phyloP scores from a whole-genome alignment of 768 basidiomycete species.

The Cubamyces sp. region DNA sequence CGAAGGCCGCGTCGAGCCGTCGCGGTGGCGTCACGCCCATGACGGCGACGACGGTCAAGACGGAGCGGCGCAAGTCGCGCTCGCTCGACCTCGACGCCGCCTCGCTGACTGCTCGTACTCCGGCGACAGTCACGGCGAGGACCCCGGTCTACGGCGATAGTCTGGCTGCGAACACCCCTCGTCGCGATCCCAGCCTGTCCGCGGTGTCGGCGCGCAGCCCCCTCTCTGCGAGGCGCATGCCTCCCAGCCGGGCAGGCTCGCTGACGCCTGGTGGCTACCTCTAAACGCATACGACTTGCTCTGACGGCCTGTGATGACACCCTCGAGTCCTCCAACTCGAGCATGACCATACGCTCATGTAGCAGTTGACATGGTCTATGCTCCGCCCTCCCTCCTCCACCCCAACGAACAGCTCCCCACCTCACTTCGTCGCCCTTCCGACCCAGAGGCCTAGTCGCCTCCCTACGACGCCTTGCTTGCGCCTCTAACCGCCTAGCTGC shows the following conservation, averaged over 20 bases:
- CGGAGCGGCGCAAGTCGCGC: constrained; percentile 28
- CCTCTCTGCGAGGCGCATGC: constrained; percentile 15
- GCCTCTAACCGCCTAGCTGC: neutral
- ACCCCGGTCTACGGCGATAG: constrained; percentile 19
- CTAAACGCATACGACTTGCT: constrained; percentile 4
- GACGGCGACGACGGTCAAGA: constrained; percentile 18
- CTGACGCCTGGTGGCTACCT: constrained; percentile 12
- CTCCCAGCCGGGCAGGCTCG: constrained; percentile 15
- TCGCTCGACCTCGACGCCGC: constrained; percentile 30
- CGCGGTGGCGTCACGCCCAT: constrained; percentile 23
- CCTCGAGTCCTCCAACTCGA: no score
- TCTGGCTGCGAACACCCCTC: constrained; percentile 9
- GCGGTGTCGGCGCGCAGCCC: constrained; percentile 12
- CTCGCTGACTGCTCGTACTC: constrained; percentile 20
- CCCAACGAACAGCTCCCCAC: no score
- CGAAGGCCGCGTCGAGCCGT: constrained; percentile 23
- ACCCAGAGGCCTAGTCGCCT: no score
- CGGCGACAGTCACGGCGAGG: constrained; percentile 16
- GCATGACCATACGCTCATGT: neutral
- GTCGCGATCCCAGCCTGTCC: constrained; percentile 18
- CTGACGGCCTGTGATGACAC: neutral
- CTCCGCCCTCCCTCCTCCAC: neutral
- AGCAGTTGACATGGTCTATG: neutral
- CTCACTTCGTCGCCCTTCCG: no score
- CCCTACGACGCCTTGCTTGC: neutral